These are phyloP conservation scores for Flaveria bidentis DNA, from an alignment of 129 eudicot genomes.

Conservation along the genomic window DNA sequence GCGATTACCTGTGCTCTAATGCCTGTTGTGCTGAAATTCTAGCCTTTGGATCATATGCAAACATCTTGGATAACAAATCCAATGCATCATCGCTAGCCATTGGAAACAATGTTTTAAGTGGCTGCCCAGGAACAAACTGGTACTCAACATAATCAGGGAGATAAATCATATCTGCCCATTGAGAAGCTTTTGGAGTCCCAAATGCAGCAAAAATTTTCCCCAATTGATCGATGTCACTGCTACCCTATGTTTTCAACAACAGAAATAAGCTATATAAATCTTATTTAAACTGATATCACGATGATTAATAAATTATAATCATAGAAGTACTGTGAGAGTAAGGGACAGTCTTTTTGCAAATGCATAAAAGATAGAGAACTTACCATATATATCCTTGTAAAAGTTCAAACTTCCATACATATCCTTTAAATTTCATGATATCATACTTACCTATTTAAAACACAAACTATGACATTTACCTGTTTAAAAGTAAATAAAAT, in stretches of 20 bases:
- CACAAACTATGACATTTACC: background rate
- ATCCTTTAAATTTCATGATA: background rate
- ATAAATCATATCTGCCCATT: conserved; percentile 90
- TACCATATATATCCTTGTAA: background rate
- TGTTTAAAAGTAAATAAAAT: background rate
- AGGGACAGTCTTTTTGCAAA: background rate
- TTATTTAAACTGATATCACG: conserved; percentile 6
- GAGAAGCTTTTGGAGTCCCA: conserved; percentile 95
- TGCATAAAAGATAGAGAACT: background rate
- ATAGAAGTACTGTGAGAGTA: conserved; percentile 6
- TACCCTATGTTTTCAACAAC: conserved; percentile 51
- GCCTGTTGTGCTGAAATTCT: conserved; percentile 94
- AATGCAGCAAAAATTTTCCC: conserved; percentile 98
- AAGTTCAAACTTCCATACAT: background rate
- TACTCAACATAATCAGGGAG: conserved; percentile 96
- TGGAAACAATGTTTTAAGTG: conserved; percentile 81
- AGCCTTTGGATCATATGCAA: conserved; percentile 86
- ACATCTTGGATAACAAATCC: conserved; percentile 92
- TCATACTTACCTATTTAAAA: background rate
- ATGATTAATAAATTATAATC: background rate
- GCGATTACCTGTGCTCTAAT: conserved; percentile 79
- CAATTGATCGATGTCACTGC: conserved; percentile 92
- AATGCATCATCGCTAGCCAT: conserved; percentile 93
- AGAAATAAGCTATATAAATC: conserved; percentile 5
- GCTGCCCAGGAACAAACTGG: conserved; percentile 86